Percentiles rank a stretch among this genome's conserved stretches.
phyloP scores from a whole-genome alignment of 2,329 filamentous ascomycete genomes.

The Fusarium acutatum region DNA sequence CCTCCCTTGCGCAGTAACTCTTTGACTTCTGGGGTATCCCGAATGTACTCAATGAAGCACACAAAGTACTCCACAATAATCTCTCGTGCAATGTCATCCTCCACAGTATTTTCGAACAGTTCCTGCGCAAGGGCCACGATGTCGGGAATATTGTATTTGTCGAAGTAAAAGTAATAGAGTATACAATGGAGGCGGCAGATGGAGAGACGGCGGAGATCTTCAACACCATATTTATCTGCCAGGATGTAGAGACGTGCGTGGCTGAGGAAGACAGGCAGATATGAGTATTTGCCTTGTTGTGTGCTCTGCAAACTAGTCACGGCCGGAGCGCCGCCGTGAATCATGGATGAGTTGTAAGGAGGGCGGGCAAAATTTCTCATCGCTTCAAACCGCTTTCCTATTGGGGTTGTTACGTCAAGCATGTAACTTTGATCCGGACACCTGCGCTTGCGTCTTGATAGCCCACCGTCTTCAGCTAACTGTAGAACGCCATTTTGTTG shows the following conservation, averaged over 20 bases:
- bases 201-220: constrained; percentile 22
- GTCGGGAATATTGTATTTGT: constrained; percentile 25
- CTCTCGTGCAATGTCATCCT: constrained; percentile 29
- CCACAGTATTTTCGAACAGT: constrained; percentile 36
- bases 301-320: background rate
- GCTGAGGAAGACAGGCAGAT: constrained; percentile 29
- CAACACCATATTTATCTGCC: constrained; percentile 38
- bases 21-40: constrained; percentile 15
- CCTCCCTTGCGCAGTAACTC: constrained; percentile 17
- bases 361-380: constrained; percentile 17
- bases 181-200: constrained; percentile 32
- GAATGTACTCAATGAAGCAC: constrained; percentile 33
- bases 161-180: constrained; percentile 22
- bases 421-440: background rate
- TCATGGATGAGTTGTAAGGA: background rate
- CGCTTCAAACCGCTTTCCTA: constrained; percentile 18
- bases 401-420: background rate
- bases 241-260: constrained; percentile 39
- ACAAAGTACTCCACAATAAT: constrained; percentile 31
- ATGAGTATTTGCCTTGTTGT: constrained; percentile 1
- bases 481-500: background rate
- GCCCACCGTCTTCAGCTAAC: background rate
- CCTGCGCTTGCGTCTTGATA: background rate
- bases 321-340: background rate
- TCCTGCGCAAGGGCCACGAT: constrained; percentile 23